A percentile compares a stretch with the other conserved stretches of the same genome.
Evolutionary conservation across 176 grass and related monocot species (phyloP).

Genomic region (Panicum miliaceum): DNA sequence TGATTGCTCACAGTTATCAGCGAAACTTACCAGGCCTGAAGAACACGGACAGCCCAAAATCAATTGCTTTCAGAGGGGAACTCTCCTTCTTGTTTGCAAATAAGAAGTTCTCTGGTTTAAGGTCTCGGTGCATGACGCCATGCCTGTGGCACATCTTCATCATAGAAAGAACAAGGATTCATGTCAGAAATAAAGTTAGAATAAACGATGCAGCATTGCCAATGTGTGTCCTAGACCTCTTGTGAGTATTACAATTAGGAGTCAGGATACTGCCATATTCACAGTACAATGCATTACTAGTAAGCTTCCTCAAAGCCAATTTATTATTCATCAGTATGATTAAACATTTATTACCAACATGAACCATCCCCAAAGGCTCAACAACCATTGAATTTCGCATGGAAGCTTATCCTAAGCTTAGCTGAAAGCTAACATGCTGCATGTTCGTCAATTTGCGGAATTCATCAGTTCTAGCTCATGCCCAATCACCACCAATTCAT

Average conservation of each 20-base stretch:
- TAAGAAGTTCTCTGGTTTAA: conserved; percentile 97
- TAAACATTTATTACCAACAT: conserved; percentile 1
- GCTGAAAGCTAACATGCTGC: conserved; percentile 5
- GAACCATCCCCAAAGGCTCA: neutral
- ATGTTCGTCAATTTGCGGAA: neutral
- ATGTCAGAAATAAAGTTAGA: conserved; percentile 39
- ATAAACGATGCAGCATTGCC: neutral
- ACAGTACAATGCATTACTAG: neutral
- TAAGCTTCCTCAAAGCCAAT: neutral
- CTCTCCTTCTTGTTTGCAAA: conserved; percentile 90
- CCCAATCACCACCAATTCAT: conserved; percentile 1
- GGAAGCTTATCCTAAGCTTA: conserved; percentile 14
- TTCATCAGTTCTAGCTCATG: neutral
- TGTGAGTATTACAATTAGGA: neutral
- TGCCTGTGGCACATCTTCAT: conserved; percentile 87
- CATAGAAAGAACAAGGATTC: conserved; percentile 19
- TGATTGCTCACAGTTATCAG: conserved; percentile 14
- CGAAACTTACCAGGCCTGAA: conserved; percentile 76
- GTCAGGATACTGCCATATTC: neutral
- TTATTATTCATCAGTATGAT: neutral
- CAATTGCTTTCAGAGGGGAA: conserved; percentile 91
- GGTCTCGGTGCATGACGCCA: conserved; percentile 95
- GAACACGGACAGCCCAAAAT: conserved; percentile 94
- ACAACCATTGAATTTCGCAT: neutral
- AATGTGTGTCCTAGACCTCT: neutral